Percentiles rank a stretch among this genome's conserved stretches.
phyloP scores from a whole-genome alignment of 176 grass and related monocot genomes.

The Hyparrhenia diplandra region DNA sequence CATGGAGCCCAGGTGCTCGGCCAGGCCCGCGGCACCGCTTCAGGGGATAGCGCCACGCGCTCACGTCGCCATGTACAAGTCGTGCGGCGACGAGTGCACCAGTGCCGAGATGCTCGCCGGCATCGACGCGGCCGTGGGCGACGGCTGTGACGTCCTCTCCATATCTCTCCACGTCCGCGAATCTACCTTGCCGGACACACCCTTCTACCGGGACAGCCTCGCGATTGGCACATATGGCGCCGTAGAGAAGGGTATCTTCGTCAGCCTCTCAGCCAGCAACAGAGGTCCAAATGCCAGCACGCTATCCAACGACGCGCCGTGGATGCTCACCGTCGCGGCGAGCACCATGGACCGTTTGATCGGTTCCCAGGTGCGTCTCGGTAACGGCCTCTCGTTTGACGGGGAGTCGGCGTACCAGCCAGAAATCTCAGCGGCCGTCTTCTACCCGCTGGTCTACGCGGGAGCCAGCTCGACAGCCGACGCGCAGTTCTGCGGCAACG shows the following conservation, averaged over 20 bases:
- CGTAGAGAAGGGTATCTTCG: background rate
- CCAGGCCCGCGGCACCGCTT: too few relatives aligned
- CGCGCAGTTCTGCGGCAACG: background rate
- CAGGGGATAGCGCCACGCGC: too few relatives aligned
- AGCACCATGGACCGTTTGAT: background rate
- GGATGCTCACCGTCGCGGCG: background rate
- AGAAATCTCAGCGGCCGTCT: background rate
- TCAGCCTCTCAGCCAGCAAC: background rate
- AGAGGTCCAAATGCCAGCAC: background rate
- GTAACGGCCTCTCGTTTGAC: background rate
- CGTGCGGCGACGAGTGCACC: too few relatives aligned
- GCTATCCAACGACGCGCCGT: background rate
- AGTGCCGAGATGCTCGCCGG: too few relatives aligned
- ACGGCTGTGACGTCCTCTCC: too few relatives aligned
- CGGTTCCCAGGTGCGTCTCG: background rate
- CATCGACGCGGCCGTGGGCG: too few relatives aligned
- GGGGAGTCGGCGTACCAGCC: conserved; percentile 6
- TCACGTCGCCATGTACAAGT: too few relatives aligned
- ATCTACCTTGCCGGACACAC: too few relatives aligned
- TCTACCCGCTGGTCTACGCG: background rate
- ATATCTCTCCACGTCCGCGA: too few relatives aligned
- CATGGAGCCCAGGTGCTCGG: too few relatives aligned
- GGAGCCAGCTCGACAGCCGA: background rate
- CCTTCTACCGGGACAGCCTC: background rate
- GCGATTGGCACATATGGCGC: background rate